Evolutionary conservation across 768 basidiomycete species (phyloP), one percentile per base, ranked within the genome.

Genomic region (Lentinus tigrinus): DNA sequence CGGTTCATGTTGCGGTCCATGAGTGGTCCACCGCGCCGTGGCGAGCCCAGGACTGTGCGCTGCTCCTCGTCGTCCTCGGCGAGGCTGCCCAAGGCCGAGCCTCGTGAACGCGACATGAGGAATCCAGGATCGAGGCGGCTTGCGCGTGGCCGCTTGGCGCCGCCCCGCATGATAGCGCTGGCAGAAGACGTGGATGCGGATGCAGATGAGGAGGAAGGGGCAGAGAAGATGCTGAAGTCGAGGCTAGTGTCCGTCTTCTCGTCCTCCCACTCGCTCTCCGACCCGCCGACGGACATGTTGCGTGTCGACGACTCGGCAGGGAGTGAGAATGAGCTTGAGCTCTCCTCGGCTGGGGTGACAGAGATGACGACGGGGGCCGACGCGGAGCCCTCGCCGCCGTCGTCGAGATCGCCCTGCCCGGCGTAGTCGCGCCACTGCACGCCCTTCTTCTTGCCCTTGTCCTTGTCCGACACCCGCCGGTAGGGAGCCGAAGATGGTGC

Each of bases 251-350:
- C 91, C 1, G 88, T 90, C 74, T 83, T 89, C 67, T 93, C 91
- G 67, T 93, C 91, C 72, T 93, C 91, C 91, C 92, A 93, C 56
- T 94, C 91, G 69, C 88, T 91, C 64, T 93, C 91, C 5, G 89
- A 91, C 6, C 84, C 80, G 57, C 62, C 60, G 2, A 58, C 24
- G 19, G 69, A 67, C n/a, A 61, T 50, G 46, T 54, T 62, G 1
- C 68, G 63, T 16, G 49, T 44, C 8, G 53, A 56, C 24, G 55
- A 44, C 16, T 56, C 49, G 16, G 52, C 43, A 5, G 65, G 53
- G 3, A 24, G 46, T n/a, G 63, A 64, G 34, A 64, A 63, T 19
- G 66, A 65, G 24, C 67, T 68, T 17, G 79, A 78, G 58, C 62
- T 58, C 7, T 54, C 44, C 17, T 62, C 58, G 21, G 56, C 52